Base-by-base conservation (phyloP, 2,329 filamentous ascomycete species). In the Beauveria rudraprayagi region DNA sequence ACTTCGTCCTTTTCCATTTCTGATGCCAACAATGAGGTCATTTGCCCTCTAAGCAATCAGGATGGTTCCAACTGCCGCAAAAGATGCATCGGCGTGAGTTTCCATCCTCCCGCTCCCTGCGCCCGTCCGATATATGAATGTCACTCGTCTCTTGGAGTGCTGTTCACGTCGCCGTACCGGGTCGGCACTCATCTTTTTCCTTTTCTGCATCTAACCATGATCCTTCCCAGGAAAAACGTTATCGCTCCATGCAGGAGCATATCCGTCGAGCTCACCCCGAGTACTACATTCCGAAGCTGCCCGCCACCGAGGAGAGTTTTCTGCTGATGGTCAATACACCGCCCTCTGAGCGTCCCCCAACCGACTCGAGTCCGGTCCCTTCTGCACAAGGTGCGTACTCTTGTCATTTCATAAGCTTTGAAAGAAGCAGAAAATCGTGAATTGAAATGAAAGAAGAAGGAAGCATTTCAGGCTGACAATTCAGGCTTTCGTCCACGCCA, bases 211-310 rank as follows among this genome's bases (percentile, higher is more conserved):
- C 66, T 52, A 46, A 53, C n/a, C n/a, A 9, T 43, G 7, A 10
- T 30, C 9, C 22, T 14, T 22, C 40, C 2, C 67, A 74, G 91
- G 91, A 95, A 80, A 96, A 96, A 77, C 85, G 91, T 68, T 99
- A 92, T 79, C 92, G 94, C 75, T 97, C 93, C 65, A 97, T 99
- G 91, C 94, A 97, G 78, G 94, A 99, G 83, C 94, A 99, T 73
- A 97, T 99, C 71, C 91, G 94, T 70, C 88, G 94, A 75, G 93
- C 94, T 67, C 94, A 99, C 74, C 93, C 93, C 64, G 92, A 96
- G 74, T 89, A 97, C 75, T 97, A 97, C 78, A 96, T 99, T 69
- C 88, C 94, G 55, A 97, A 97, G 83, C 89, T 97, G 69, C 93
- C 94, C 67, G 94, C 94, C 54, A 99, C 93, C 68, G 93, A 97